Evolutionary conservation across 768 basidiomycete species (phyloP).

Genomic region (Neoboletus brunneissimus): DNA sequence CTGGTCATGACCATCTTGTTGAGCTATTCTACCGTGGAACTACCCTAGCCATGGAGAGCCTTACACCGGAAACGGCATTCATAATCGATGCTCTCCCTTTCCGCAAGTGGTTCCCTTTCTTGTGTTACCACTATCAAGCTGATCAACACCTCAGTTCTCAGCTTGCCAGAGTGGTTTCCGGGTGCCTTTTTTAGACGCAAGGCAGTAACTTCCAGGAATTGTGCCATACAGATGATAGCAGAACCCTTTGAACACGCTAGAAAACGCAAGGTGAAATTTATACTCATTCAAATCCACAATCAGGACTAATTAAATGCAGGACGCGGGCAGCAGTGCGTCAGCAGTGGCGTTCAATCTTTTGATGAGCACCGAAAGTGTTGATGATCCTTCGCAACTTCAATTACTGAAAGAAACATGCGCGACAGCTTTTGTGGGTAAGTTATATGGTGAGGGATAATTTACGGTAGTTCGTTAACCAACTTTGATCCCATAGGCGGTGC

Average conservation of each 20-base stretch:
- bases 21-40: no score
- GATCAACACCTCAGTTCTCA: constrained; percentile 14
- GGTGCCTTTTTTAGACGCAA: constrained; percentile 27
- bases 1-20: no score
- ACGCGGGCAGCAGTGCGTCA: constrained; percentile 4
- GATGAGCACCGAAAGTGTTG: background rate
- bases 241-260: no score
- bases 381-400: constrained; percentile 11
- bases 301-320: constrained; percentile 4
- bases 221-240: no score
- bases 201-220: constrained; percentile 4
- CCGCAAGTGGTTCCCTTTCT: background rate
- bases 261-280: background rate
- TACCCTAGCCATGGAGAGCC: no score
- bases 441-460: background rate
- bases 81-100: no score
- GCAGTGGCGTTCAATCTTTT: constrained; percentile 16
- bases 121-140: no score
- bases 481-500: no score
- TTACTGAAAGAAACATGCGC: constrained; percentile 10
- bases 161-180: constrained; percentile 25
- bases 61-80: no score
- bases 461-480: background rate
- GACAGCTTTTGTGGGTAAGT: constrained; percentile 8
- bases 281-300: background rate